Base-by-base conservation (phyloP, 495 filamentous ascomycete genomes). In the Neurospora tetraspora region DNA sequence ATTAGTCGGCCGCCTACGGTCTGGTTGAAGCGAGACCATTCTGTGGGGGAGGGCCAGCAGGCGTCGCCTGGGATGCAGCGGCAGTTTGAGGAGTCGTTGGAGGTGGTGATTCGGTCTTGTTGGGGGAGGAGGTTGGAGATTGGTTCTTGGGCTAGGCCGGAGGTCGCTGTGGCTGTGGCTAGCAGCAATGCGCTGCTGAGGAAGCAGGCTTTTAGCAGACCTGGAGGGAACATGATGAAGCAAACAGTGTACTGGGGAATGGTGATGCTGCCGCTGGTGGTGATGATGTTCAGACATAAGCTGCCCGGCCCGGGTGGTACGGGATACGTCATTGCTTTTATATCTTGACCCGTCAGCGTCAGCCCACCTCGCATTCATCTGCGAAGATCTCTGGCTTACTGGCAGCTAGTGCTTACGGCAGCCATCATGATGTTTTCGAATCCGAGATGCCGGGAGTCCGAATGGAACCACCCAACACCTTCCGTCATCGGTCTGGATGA, bases 41-140 rank as follows among this genome's bases (percentile, higher is more conserved):
- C 59, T 16, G 59, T 23, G 2, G 74, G 12, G 0, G 77, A 77
- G 0, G 88, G 86, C 87, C 86, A 89, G 39, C 77, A 71, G 2
- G 70, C n/a, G 69, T 89, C 87, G 5, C 82, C 82, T 1, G 88
- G 88, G 70, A 88, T 85, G 70, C 82, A 77, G 72, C 86, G 86
- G 83, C 88, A 89, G 34, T 18, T 61, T 16, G 39, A 27, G 37
- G 11, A 4, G 14, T 42, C 2, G 40, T n/a, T 36, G 18, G 45
- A 2, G 45, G 9, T 27, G 27, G 27, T 27, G 9, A n/a, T 23
- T 8, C n/a, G 40, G 7, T n/a, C 18, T 45, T 45, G 42, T 42
- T 42, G 40, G 0, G 0, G 45, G 4, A 53, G 10, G 20, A 20
- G 9, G 45, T 53, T 23, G 20, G 45, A 27, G 45, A 2, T 53